Evolutionary conservation across 1,139 yeast genomes (phyloP), one percentile per base, ranked within the genome.

Genomic region (Spathaspora sp.): DNA sequence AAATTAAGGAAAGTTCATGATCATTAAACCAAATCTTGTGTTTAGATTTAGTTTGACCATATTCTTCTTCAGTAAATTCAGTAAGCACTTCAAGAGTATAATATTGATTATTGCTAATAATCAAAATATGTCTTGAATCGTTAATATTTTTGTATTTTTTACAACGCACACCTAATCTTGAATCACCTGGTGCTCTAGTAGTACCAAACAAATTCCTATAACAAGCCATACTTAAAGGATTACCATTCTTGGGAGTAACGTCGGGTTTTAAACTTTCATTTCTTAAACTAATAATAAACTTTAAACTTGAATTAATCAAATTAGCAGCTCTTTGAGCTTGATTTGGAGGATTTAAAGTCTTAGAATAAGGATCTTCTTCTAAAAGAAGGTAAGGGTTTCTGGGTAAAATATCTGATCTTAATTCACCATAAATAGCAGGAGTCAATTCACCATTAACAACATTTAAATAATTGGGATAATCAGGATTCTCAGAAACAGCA

Each of bases 351-450:
- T 75, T 79, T 48, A 74, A 63, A n/a, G 78, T 73, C 55, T 70
- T 70, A 16, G 76, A 62, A 53, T 81, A 74, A 0, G 91, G 90
- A 55, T 86, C 95, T 57, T 85, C 86, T 53, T 85, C 89, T 26
- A 86, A 63, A 7, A 86, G 78, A 54, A 86, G 71, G 55, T 84
- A 86, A 0, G 95, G 95, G 57, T 86, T 86, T 50, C 91, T 68
- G 4, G 95, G 95, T 44, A 86, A 68, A 1, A 86, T 82, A 55
- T 83, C 86, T 11, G 84, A 84, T 44, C 81, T 64, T 37, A 80
- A 64, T 47, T 84, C 87, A 25, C 87, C 87, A 52, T 84, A 82
- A 42, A 84, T 80, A 11, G 83, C 84, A 0, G 86, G 81, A 38
- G 80, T 79, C 51, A 76, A 75, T 53, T 74, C 84, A 56, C 72